Conservation (phyloP, 2,329 filamentous ascomycete genomes). For the Colletotrichum sp. region DNA sequence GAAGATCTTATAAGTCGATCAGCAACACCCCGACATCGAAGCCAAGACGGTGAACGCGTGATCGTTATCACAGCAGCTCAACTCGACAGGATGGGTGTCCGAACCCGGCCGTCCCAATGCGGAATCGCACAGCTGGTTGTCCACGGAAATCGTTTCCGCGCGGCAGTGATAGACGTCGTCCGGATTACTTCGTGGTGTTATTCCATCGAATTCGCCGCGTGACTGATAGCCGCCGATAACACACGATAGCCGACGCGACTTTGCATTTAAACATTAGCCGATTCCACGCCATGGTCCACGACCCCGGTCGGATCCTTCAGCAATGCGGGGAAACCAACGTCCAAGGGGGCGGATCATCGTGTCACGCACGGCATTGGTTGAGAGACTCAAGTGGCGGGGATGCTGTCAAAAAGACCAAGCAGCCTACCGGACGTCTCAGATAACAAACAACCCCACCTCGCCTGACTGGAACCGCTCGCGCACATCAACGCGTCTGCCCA, state of each 20-base stretch:
- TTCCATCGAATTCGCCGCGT: background rate
- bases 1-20: background rate
- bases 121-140: background rate
- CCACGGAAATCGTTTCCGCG: background rate
- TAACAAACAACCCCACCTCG: conserved; percentile 24
- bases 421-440: conserved; percentile 10
- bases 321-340: background rate
- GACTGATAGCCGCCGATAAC: background rate
- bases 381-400: background rate
- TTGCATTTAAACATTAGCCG: background rate
- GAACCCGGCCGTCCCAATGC: background rate
- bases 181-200: background rate
- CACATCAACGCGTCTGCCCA: conserved; percentile 20
- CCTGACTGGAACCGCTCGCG: conserved; percentile 19
- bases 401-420: background rate
- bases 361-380: background rate
- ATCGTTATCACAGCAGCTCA: background rate
- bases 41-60: background rate
- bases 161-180: background rate
- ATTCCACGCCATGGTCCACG: background rate
- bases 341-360: background rate
- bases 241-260: background rate
- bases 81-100: background rate
- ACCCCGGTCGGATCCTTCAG: background rate
- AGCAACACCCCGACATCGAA: background rate